Base-by-base conservation (phyloP, 345 rosid species). In the Raphanus raphanistrum region DNA sequence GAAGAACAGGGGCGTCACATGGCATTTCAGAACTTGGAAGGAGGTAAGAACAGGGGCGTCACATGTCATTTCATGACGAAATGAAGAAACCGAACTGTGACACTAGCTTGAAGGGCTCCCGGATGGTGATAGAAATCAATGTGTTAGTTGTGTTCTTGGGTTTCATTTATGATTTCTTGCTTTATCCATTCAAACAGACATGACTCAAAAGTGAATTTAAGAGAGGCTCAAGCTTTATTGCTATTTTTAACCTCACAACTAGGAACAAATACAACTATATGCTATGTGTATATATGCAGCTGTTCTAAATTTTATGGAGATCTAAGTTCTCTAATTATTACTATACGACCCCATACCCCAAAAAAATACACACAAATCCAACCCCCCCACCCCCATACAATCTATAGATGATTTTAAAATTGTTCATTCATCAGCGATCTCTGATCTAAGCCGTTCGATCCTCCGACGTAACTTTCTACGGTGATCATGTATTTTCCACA, bases 401-500 rank as follows among this genome's bases (percentile, higher is more conserved):
- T 17, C 17, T 52, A 28, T 11, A 62, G 38, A 13, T 73, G 58
- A 67, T 35, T 78, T 50, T 67, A 73, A 11, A 17, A 32, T 35
- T 33, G 55, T 50, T 28, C 43, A 50, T 50, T 79, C 63, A 28
- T 79, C 50, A 10, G 60, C 63, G 10, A 71, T 68, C 28, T 65
- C 76, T 9, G 72, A 50, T 50, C 55, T 50, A 50, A 50, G 21
- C 55, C 21, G 55, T 50, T 50, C 17, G 21, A 50, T 50, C 55
- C 55, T 50, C 55, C 17, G 55, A 50, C 55, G 55, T 50, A 50
- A 50, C 55, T 8, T 50, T 50, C 55, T 50, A 50, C 55, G 55
- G 21, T 50, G 55, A 50, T 50, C 55, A 50, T 50, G 55, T 61
- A 95, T 95, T 87, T 95, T 95, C 90, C 90, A 90, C 10, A 92